Conservation (phyloP, 495 filamentous ascomycete species). For the Emericellopsis terricola region DNA sequence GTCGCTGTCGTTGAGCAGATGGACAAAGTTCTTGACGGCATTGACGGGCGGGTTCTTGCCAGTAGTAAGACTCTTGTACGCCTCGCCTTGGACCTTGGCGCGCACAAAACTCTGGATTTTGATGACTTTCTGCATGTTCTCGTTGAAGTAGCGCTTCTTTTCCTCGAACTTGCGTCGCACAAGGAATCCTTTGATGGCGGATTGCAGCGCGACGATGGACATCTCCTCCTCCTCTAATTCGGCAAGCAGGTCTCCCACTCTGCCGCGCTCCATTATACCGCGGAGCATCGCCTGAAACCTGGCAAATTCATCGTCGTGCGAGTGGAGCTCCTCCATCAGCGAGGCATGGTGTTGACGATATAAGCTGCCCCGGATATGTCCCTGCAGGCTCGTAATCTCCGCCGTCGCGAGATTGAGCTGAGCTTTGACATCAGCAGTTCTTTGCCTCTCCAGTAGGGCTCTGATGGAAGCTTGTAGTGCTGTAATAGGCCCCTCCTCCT, state of each 20-base stretch:
- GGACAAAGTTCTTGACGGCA: constrained; percentile 93
- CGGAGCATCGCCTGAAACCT: constrained; percentile 55
- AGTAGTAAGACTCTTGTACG: constrained; percentile 86
- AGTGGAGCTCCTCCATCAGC: constrained; percentile 37
- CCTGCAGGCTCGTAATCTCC: constrained; percentile 49
- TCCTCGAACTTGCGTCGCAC: constrained; percentile 61
- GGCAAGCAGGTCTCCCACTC: constrained; percentile 48
- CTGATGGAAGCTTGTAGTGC: constrained; percentile 27
- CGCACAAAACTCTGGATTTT: constrained; percentile 96
- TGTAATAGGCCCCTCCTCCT: constrained; percentile 21
- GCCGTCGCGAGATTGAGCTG: constrained; percentile 38
- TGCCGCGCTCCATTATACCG: constrained; percentile 58
- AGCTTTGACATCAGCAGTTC: constrained; percentile 29
- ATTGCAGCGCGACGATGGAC: constrained; percentile 52
- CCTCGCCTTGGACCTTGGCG: constrained; percentile 85
- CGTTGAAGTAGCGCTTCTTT: constrained; percentile 72
- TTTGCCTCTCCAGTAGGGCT: constrained; percentile 33
- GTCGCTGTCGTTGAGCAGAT: constrained; percentile 92
- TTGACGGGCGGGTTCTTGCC: constrained; percentile 97
- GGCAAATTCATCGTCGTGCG: constrained; percentile 37
- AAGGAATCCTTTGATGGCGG: constrained; percentile 51
- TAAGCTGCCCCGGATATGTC: constrained; percentile 44
- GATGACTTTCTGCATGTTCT: constrained; percentile 98
- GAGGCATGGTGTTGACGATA: constrained; percentile 30
- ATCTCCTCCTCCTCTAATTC: constrained; percentile 73